These are phyloP conservation scores for Colletotrichum endophyticum DNA, from an alignment of 2,329 filamentous ascomycete species.

Conservation along the genomic window DNA sequence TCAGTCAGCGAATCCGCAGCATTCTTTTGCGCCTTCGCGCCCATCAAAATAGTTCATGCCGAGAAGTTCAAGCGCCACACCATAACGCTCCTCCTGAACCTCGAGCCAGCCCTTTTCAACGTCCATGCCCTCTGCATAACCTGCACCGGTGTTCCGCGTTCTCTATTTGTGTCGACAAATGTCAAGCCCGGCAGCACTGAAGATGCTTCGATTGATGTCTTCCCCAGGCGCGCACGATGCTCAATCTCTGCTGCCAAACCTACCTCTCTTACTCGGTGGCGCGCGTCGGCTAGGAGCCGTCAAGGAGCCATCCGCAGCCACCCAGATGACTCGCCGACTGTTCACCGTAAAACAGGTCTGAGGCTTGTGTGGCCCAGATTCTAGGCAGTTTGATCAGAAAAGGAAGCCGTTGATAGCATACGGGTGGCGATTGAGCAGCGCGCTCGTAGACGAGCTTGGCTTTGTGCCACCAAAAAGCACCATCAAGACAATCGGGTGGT, in stretches of 20 bases:
- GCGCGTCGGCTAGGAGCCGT: neutral
- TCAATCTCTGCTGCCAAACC: neutral
- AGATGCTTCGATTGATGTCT: neutral
- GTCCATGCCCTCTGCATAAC: conserved; percentile 17
- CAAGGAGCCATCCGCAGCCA: neutral
- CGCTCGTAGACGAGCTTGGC: neutral
- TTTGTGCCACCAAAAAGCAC: neutral
- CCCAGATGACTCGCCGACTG: neutral
- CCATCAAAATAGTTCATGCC: conserved; percentile 15
- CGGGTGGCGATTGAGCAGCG: conserved; percentile 4
- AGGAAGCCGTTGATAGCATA: neutral
- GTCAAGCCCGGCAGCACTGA: neutral
- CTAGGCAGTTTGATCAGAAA: neutral
- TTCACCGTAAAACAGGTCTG: conserved; percentile 11
- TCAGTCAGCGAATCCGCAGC: neutral
- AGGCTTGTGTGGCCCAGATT: neutral
- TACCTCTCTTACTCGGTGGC: neutral
- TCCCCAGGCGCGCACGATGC: neutral
- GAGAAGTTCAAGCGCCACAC: conserved; percentile 12
- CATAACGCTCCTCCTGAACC: conserved; percentile 16
- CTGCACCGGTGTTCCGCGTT: conserved; percentile 15
- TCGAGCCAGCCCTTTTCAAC: neutral
- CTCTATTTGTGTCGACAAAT: conserved; percentile 7
- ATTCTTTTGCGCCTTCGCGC: neutral
- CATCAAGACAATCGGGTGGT: neutral